Evolutionary conservation across 2,329 filamentous ascomycete species (phyloP), one percentile per base, ranked within the genome.

Genomic region (Xylariaceae sp.): DNA sequence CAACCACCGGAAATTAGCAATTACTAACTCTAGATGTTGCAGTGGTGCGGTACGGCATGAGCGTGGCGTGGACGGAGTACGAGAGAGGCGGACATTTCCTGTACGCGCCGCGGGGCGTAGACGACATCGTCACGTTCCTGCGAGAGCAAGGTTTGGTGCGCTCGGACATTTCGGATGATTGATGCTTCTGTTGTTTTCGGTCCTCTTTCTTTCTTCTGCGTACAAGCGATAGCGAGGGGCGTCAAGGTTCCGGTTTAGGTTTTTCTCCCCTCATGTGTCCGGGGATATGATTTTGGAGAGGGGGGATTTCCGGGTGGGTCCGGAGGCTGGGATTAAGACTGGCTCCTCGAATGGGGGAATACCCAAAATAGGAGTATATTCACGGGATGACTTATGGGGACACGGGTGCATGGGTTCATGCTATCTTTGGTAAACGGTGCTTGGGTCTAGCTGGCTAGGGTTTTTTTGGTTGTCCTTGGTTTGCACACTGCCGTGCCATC

Each of bases 31-130:
- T n/a, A n/a, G n/a, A n/a, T n/a, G n/a, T n/a, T n/a, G n/a, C n/a
- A n/a, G n/a, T 81, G 37, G 41, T 44, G 0, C 50, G 59, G 0
- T 77, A 77, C 40, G 77, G 76, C 0, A 70, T 74, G 9, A 43
- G 68, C 29, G 74, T 79, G 0, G 60, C 62, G 2, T 78, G 75
- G 73, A 74, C 64, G 40, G 72, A 77, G 59, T 81, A 81, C 60
- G 59, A 65, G 2, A 57, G 62, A 7, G 77, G 77, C 14, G 74
- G 72, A 0, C 75, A 80, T 57, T 79, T 75, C 75, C 69, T 80
- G 44, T 72, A 79, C 54, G 69, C 70, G 14, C 75, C 75, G 0
- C 51, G 65, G 1, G 78, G 77, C 0, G 70, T 78, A 40, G 74
- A 79, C 46, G 76, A 80, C 56, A 72, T 71, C 1, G 66, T 70